These are phyloP conservation scores for Rhinocladiella similis DNA, from an alignment of 2,329 filamentous ascomycete species.

Conservation along the genomic window DNA sequence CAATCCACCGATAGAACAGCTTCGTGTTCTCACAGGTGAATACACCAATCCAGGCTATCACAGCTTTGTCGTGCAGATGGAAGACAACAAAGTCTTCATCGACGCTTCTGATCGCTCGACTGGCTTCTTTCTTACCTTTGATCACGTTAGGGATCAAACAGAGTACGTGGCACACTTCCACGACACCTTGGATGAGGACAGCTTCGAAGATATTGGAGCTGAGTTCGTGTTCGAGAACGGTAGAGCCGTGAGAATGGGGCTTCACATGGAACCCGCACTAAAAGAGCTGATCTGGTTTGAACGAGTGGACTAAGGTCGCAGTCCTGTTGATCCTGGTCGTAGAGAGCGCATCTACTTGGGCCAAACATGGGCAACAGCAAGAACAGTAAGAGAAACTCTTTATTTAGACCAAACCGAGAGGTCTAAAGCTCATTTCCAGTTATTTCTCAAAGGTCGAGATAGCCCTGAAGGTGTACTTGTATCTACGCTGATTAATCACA, in stretches of 20 bases:
- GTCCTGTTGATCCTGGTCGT: too few relatives aligned
- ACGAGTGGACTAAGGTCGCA: too few relatives aligned
- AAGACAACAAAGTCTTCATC: conserved; percentile 33
- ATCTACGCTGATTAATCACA: too few relatives aligned
- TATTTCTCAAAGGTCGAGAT: too few relatives aligned
- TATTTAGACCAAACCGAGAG: too few relatives aligned
- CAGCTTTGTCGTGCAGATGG: conserved; percentile 29
- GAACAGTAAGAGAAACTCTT: too few relatives aligned
- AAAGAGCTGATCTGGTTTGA: conserved; percentile 32
- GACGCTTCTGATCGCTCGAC: conserved; percentile 37
- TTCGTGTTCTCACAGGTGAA: conserved; percentile 29
- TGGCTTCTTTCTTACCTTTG: conserved; percentile 34
- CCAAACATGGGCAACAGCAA: too few relatives aligned
- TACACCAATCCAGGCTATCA: conserved; percentile 34
- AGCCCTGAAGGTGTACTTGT: too few relatives aligned
- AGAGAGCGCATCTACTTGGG: too few relatives aligned
- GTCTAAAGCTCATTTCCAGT: too few relatives aligned
- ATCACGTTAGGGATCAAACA: conserved; percentile 33
- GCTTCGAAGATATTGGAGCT: conserved; percentile 18
- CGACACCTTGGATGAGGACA: conserved; percentile 14
- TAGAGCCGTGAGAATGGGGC: conserved; percentile 23
- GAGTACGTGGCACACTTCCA: conserved; percentile 32
- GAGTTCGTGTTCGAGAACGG: conserved; percentile 29
- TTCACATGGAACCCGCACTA: conserved; percentile 28
- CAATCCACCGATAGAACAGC: too few relatives aligned